Conservation (phyloP, 2,329 filamentous ascomycete species). For the Exophiala oligosperma region DNA sequence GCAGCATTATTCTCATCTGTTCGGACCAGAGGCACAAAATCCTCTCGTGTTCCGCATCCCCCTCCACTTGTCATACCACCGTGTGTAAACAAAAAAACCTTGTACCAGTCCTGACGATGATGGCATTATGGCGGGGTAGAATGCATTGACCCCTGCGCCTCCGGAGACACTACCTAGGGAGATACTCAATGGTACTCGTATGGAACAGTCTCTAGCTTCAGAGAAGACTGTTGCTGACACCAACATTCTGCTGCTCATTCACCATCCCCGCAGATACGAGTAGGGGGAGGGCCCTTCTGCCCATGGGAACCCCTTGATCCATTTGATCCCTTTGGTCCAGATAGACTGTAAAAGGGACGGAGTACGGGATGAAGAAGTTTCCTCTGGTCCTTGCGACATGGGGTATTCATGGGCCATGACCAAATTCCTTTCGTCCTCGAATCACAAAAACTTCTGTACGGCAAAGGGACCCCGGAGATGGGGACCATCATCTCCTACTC, state of each 20-base stretch:
- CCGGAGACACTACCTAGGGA: too few species aligned
- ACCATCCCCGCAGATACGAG: neutral
- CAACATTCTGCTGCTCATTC: neutral
- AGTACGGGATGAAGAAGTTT: neutral
- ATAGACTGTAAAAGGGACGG: neutral
- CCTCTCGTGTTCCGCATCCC: neutral
- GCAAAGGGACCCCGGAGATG: too few species aligned
- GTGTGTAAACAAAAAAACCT: neutral
- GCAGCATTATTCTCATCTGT: neutral
- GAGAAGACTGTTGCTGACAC: neutral
- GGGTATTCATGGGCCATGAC: too few species aligned
- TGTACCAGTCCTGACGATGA: neutral
- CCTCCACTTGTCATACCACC: neutral
- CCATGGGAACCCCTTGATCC: neutral
- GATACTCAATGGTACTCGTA: too few species aligned
- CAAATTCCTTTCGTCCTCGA: too few species aligned
- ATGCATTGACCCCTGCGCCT: too few species aligned
- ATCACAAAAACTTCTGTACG: too few species aligned
- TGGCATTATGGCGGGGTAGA: neutral
- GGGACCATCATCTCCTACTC: too few species aligned
- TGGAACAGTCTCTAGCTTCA: too few species aligned
- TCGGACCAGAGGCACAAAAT: neutral
- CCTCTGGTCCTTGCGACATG: neutral
- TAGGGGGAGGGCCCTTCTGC: neutral
- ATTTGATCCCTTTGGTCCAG: conserved; percentile 9